These are phyloP conservation scores for Trametes cubensis DNA, from an alignment of 768 basidiomycete genomes.

Conservation along the genomic window DNA sequence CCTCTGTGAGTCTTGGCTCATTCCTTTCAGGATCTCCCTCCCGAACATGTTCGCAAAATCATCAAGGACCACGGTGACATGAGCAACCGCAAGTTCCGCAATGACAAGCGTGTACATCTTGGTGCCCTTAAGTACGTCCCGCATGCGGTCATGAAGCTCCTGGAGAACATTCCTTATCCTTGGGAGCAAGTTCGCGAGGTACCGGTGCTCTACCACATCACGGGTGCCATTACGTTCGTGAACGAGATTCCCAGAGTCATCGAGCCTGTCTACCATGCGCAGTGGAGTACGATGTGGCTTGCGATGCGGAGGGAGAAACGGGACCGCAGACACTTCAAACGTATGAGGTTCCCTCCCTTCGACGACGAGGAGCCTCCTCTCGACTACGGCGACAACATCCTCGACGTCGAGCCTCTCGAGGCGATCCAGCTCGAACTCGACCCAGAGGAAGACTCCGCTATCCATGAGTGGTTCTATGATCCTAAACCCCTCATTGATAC, in stretches of 20 bases:
- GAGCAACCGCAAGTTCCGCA: slow-evolving; percentile 98
- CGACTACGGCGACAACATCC: slow-evolving; percentile 98
- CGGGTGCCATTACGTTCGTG: slow-evolving; percentile 98
- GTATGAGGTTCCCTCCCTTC: slow-evolving; percentile 99
- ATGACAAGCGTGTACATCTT: slow-evolving; percentile 98
- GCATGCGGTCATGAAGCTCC: slow-evolving; percentile 97
- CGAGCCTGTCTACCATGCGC: slow-evolving; percentile 97
- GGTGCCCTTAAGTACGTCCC: slow-evolving; percentile 98
- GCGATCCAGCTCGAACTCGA: slow-evolving; percentile 97
- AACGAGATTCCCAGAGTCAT: slow-evolving; percentile 97
- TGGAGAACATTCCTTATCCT: slow-evolving; percentile 97
- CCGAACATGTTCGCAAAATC: slow-evolving; percentile 98
- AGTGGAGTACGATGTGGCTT: slow-evolving; percentile 99
- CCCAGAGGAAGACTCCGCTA: slow-evolving; percentile 85
- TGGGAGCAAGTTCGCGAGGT: slow-evolving; percentile 99
- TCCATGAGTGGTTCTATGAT: slow-evolving; percentile 99
- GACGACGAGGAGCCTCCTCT: slow-evolving; percentile 99
- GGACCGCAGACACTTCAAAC: slow-evolving; percentile 98
- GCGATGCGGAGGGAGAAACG: slow-evolving; percentile 99
- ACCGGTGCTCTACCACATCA: slow-evolving; percentile 97
- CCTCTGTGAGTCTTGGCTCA: slow-evolving; percentile 3
- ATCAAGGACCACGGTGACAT: slow-evolving; percentile 99
- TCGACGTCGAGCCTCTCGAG: slow-evolving; percentile 97
- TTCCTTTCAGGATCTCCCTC: slow-evolving; percentile 77
- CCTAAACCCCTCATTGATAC: slow-evolving; percentile 92